Conservation (phyloP, 805 yeast species). For the Candida insectorum region DNA sequence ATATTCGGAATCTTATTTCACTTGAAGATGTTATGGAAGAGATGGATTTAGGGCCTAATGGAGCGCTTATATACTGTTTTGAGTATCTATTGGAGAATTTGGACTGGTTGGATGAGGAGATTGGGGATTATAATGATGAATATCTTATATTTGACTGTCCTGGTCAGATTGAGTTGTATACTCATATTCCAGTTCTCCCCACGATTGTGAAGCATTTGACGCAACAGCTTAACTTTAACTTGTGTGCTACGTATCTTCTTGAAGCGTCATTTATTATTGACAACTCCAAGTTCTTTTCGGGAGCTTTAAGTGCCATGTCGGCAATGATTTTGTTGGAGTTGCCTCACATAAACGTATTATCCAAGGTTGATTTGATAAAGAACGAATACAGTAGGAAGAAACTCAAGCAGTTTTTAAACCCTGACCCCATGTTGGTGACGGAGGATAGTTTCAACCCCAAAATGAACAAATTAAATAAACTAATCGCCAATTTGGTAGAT, state of each 20-base stretch:
- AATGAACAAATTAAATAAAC: constrained; percentile 67
- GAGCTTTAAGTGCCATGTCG: constrained; percentile 95
- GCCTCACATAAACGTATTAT: constrained; percentile 89
- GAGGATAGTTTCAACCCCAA: constrained; percentile 47
- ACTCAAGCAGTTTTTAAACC: constrained; percentile 80
- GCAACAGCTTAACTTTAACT: constrained; percentile 71
- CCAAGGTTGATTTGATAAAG: constrained; percentile 83
- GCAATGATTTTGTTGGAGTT: constrained; percentile 94
- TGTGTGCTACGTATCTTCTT: constrained; percentile 88
- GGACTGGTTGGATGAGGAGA: constrained; percentile 97
- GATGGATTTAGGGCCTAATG: constrained; percentile 89
- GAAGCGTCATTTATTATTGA: constrained; percentile 96
- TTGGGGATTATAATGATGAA: constrained; percentile 94
- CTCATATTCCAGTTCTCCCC: constrained; percentile 92
- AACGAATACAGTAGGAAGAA: constrained; percentile 73
- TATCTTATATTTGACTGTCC: constrained; percentile 94
- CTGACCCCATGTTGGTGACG: constrained; percentile 77
- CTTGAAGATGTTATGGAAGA: constrained; percentile 95
- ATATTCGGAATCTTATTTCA: constrained; percentile 85
- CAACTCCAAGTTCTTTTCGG: constrained; percentile 87
- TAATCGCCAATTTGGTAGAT: constrained; percentile 87
- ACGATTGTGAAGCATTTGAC: constrained; percentile 82
- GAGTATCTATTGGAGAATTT: constrained; percentile 84
- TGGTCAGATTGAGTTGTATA: constrained; percentile 92
- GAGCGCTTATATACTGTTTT: constrained; percentile 89